Percentiles rank a stretch among this genome's conserved stretches.
Evolutionary conservation across 805 yeast genomes (phyloP).

Genomic region (Candida corydali): DNA sequence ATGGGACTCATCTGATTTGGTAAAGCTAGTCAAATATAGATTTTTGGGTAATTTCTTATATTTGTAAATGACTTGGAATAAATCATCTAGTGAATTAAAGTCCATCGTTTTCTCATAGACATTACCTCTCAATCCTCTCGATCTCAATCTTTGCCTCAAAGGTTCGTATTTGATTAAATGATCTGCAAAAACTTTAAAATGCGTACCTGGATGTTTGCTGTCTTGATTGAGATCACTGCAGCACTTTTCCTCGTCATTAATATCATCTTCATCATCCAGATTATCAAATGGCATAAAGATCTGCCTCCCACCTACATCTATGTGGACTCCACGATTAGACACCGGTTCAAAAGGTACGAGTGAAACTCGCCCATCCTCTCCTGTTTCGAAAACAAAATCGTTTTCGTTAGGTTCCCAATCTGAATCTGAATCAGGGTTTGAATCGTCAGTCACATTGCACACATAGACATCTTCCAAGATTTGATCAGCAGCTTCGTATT

Average conservation of each 20-base stretch:
- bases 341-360: not conserved
- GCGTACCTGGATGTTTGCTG: not conserved
- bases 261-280: not conserved
- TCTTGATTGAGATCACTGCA: not conserved
- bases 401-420: constrained; percentile 1
- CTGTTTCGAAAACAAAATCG: not conserved
- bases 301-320: not conserved
- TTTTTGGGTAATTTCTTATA: not conserved
- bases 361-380: not conserved
- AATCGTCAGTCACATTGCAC: not conserved
- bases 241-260: not conserved
- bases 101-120: too few relatives aligned
- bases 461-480: not conserved
- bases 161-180: not conserved
- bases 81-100: not conserved
- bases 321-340: not conserved
- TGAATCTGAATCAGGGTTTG: not conserved
- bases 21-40: not conserved
- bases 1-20: not conserved
- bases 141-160: not conserved
- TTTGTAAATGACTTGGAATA: not conserved
- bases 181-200: not conserved
- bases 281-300: not conserved
- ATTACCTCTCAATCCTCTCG: not conserved
- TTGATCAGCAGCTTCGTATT: not conserved